Evolutionary conservation across 2,329 filamentous ascomycete species (phyloP).

Genomic region (Aaosphaeria arxii): DNA sequence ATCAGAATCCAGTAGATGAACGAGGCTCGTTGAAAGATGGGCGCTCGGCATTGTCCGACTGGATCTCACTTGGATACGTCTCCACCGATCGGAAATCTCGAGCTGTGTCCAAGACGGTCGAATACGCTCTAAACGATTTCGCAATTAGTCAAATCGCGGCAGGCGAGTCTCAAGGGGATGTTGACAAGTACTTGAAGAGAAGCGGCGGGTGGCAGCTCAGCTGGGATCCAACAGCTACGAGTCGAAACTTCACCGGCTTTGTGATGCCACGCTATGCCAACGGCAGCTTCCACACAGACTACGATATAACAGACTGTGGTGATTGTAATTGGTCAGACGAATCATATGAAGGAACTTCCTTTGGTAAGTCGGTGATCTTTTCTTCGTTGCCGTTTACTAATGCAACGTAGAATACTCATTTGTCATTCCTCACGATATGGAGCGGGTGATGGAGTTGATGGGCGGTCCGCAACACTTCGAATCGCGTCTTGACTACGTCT

Average conservation of each 20-base stretch:
- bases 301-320: slow-evolving; percentile 43
- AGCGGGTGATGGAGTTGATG: slow-evolving; percentile 43
- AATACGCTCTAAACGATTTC: slow-evolving; percentile 45
- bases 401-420: slow-evolving; percentile 39
- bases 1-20: slow-evolving; percentile 31
- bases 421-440: slow-evolving; percentile 42
- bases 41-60: slow-evolving; percentile 42
- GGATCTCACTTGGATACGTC: slow-evolving; percentile 43
- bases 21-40: slow-evolving; percentile 42
- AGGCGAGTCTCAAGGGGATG: slow-evolving; percentile 39
- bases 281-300: slow-evolving; percentile 35
- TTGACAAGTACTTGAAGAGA: slow-evolving; percentile 37
- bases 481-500: slow-evolving; percentile 40
- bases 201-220: slow-evolving; percentile 42
- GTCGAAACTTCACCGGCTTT: slow-evolving; percentile 37
- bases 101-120: slow-evolving; percentile 40
- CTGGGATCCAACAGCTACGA: slow-evolving; percentile 38
- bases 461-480: slow-evolving; percentile 40
- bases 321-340: slow-evolving; percentile 42
- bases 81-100: slow-evolving; percentile 38
- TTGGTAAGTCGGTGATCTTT: slow-evolving; percentile 15
- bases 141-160: slow-evolving; percentile 41
- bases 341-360: slow-evolving; percentile 43
- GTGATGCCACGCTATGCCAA: slow-evolving; percentile 36
- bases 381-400: neutral